phyloP scores from a whole-genome alignment of 805 yeast species.

The Candida ficus region DNA sequence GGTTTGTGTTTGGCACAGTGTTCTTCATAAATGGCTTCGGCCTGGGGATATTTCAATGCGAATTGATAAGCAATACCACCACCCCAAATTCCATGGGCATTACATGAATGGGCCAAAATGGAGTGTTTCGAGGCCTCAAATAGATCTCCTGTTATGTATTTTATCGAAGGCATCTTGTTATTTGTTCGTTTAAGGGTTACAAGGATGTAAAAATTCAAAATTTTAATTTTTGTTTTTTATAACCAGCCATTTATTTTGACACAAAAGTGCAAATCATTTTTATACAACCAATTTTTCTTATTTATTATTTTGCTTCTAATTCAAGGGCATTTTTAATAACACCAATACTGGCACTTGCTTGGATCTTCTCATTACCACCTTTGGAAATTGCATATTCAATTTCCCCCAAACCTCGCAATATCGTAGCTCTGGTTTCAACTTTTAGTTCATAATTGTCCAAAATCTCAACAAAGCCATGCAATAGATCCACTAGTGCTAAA shows the following conservation, averaged over 20 bases:
- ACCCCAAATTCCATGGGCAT: slow-evolving; percentile 77
- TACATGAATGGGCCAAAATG: slow-evolving; percentile 73
- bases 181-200: background rate
- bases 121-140: slow-evolving; percentile 34
- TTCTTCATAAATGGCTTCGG: slow-evolving; percentile 42
- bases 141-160: slow-evolving; percentile 54
- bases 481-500: slow-evolving; percentile 80
- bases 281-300: too few species aligned
- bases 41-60: slow-evolving; percentile 46
- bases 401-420: slow-evolving; percentile 73
- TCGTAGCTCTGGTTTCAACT: slow-evolving; percentile 52
- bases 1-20: slow-evolving; percentile 24
- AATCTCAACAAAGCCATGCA: slow-evolving; percentile 70
- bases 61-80: slow-evolving; percentile 73
- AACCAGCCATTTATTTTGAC: background rate
- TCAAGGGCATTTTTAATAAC: slow-evolving; percentile 56
- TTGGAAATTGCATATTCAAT: slow-evolving; percentile 86
- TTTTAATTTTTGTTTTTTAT: background rate
- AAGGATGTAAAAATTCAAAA: background rate
- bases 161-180: slow-evolving; percentile 13
- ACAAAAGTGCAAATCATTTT: too few species aligned
- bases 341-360: slow-evolving; percentile 85
- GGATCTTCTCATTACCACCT: slow-evolving; percentile 91
- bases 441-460: slow-evolving; percentile 65
- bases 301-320: slow-evolving; percentile 24